Base-by-base conservation (phyloP, 1,284 basidiomycete genomes). In the Lignosus rhinocerotis region DNA sequence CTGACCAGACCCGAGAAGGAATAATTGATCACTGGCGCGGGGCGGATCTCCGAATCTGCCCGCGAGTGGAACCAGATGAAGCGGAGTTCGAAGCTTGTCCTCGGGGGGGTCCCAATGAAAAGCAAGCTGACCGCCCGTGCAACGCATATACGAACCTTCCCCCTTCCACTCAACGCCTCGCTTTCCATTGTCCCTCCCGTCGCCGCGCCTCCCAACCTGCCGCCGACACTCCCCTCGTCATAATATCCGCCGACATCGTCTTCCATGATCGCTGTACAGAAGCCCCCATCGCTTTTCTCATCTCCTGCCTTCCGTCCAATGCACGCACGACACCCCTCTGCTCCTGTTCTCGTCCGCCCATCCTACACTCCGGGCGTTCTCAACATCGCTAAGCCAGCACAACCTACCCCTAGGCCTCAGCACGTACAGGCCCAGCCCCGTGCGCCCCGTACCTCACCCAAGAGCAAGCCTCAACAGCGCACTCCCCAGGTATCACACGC, bases 321-420 rank as follows among this genome's bases (percentile, higher is more conserved):
- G 44, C 71, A 73, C 62, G 59, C 62, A 53, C 78, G 88, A 58
- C 82, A 84, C 68, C 83, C 88, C 21, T 89, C 88, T 0, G 88
- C 88, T 0, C 85, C 86, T 4, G 79, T 82, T 41, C 81, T 88
- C 60, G 84, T 90, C 14, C 85, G 87, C 67, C 82, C 88, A 1
- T 89, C 88, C 14, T 81, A 80, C 58, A 87, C 83, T 0, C 88
- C 88, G 0, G 88, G 88, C 67, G 77, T 90, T 16, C 80, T 90
- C 55, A 81, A 85, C 52, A 78, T 90, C 56, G 83, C 86, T 56
- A 87, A 85, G 76, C 85, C 85, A 17, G 62, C 73, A 17, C 74
- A 77, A 44, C 66, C 71, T 6, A 62, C 69, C 0, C 70, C 71
- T 2, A 72, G 75, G 21, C 70, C 72, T 34, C 77, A 77, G 55